A percentile compares a stretch with the other conserved stretches of the same genome.
These are phyloP conservation scores for Phytophthora hybrid DNA, from an alignment of 352 stramenopile species.

Conservation along the genomic window DNA sequence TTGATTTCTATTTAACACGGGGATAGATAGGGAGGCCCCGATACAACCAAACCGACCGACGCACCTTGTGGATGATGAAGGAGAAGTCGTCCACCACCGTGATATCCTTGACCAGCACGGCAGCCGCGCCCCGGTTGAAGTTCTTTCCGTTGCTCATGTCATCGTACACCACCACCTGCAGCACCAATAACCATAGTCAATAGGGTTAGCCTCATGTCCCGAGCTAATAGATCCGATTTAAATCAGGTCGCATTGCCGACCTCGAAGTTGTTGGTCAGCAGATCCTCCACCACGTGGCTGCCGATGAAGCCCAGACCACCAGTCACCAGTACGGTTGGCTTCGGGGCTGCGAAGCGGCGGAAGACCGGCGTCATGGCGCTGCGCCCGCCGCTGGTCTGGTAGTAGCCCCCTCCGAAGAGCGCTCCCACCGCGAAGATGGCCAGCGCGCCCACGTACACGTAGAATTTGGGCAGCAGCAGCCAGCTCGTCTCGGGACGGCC, in stretches of 20 bases:
- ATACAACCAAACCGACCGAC: constrained; percentile 1
- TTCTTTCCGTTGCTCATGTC: constrained; percentile 92
- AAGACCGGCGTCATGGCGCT: constrained; percentile 41
- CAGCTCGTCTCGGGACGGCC: constrained; percentile 64
- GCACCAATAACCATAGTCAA: background rate
- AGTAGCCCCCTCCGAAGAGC: constrained; percentile 77
- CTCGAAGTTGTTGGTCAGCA: constrained; percentile 80
- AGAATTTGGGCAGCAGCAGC: constrained; percentile 74
- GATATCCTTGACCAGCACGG: constrained; percentile 87
- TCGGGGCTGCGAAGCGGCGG: constrained; percentile 35
- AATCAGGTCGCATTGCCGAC: constrained; percentile 34
- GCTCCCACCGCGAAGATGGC: constrained; percentile 71
- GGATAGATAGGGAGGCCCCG: background rate
- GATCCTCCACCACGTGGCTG: constrained; percentile 86
- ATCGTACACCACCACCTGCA: constrained; percentile 85
- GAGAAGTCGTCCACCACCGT: constrained; percentile 82
- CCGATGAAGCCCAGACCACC: constrained; percentile 87
- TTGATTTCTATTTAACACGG: background rate
- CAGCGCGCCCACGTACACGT: constrained; percentile 74
- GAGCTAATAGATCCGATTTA: constrained; percentile 11
- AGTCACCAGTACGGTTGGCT: constrained; percentile 79
- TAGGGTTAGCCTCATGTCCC: constrained; percentile 1
- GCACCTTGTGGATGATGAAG: constrained; percentile 83
- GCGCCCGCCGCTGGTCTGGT: constrained; percentile 46
- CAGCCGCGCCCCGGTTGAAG: constrained; percentile 77